Base-by-base conservation (phyloP, 2,329 filamentous ascomycete species). In the Aspergillus neotritici region DNA sequence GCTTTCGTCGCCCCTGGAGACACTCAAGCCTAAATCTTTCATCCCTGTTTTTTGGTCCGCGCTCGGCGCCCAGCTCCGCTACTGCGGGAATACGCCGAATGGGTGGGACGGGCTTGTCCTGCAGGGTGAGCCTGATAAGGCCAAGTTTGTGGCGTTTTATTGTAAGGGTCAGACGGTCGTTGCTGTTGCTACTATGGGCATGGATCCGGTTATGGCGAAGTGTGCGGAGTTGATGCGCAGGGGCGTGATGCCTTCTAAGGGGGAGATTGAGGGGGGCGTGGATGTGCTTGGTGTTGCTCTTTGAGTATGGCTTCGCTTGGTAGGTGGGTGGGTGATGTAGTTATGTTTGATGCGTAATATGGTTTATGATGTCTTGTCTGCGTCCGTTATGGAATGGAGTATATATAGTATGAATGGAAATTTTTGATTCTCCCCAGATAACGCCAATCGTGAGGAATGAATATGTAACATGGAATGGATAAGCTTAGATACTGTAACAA, bases 41-140 rank as follows among this genome's bases (percentile, higher is more conserved):
- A 91, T 93, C 45, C 93, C 93, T 1, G 79, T 98, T 39, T 98
- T 98, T 74, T 98, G 93, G 93, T 95, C 88, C 1, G 93, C 93
- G 0, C 72, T 98, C 4, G 88, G 90, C 4, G 78, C 82, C 5
- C 93, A 98, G 69, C 68, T 98, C 57, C 80, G 93, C 35, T 98
- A 98, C 74, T 95, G 89, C 61, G 93, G 93, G 10, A 93, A 91
- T 70, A 88, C 90, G 0, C 69, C 74, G 0, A 78, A 80, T 41
- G 91, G 91, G 0, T 97, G 80, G 72, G 93, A 98, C 61, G 89
- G 94, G 55, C 61, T 96, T 4, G 76, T 97, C 1, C 56, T 98
- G 9, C 78, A 86, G 39, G 91, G 91, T 10, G 79, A 86, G 54
- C 80, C 83, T 0, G 83, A 82, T 4, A 80, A 90, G 60, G 80